Conservation (phyloP, 495 filamentous ascomycete species). For the Ascodesmis nigricans region DNA sequence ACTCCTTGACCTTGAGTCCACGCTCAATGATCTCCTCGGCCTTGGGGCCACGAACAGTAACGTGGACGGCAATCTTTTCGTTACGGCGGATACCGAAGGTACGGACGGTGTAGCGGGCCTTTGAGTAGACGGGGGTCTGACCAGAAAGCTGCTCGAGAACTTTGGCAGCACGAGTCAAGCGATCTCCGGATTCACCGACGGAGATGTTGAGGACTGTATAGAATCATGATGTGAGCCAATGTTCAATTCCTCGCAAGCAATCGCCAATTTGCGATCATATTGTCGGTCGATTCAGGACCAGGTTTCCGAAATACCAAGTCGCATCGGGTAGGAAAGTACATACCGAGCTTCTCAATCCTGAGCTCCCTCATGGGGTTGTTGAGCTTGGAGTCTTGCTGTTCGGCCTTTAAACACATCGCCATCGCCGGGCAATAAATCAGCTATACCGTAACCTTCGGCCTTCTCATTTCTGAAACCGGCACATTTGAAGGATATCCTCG, state of each 20-base stretch:
- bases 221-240: too few species aligned
- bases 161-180: conserved; percentile 98
- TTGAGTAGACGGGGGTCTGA: conserved; percentile 97
- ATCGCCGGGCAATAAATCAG: conserved; percentile 2
- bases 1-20: conserved; percentile 99
- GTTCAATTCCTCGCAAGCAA: too few species aligned
- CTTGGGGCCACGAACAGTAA: conserved; percentile 98
- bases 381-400: conserved; percentile 73
- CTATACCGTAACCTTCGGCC: too few species aligned
- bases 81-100: conserved; percentile 99
- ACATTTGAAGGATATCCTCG: too few species aligned
- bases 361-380: conserved; percentile 98
- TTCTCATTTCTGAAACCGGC: conserved; percentile 9
- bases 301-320: not conserved
- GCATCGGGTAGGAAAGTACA: not conserved
- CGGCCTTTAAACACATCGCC: conserved; percentile 24
- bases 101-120: conserved; percentile 99
- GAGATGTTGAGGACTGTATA: conserved; percentile 89
- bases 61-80: conserved; percentile 99
- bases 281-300: not conserved
- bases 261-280: too few species aligned
- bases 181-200: conserved; percentile 99
- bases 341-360: conserved; percentile 86
- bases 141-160: conserved; percentile 98
- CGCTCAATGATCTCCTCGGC: conserved; percentile 99